Conservation (phyloP, 139 green algal species). For the Micractinium conductrix region DNA sequence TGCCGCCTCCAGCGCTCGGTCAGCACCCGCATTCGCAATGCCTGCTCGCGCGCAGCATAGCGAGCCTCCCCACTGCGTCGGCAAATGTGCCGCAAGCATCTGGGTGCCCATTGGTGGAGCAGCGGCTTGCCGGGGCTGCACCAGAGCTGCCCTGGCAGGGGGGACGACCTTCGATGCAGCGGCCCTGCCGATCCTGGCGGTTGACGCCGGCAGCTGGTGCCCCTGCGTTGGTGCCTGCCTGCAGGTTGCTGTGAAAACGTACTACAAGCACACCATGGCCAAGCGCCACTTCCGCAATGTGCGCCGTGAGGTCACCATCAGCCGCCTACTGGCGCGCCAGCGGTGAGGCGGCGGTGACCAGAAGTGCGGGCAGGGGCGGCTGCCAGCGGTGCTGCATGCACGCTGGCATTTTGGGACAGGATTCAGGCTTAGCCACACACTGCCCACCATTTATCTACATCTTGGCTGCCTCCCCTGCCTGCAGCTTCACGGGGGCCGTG, state of each 20-base stretch:
- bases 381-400: neutral
- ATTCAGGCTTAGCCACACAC: neutral
- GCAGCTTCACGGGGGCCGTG: conserved; percentile 46
- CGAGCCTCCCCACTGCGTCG: too few relatives aligned
- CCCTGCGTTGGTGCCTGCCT: too few relatives aligned
- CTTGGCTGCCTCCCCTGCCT: neutral
- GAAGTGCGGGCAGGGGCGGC: neutral
- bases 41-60: too few relatives aligned
- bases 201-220: too few relatives aligned
- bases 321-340: conserved; percentile 15
- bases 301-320: conserved; percentile 20
- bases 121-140: too few relatives aligned
- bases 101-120: too few relatives aligned
- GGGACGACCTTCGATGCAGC: too few relatives aligned
- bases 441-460: neutral
- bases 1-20: too few relatives aligned
- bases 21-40: too few relatives aligned
- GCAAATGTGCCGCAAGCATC: too few relatives aligned
- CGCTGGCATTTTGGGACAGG: neutral
- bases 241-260: conserved; percentile 25
- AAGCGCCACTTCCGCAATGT: conserved; percentile 23
- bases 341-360: neutral
- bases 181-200: too few relatives aligned
- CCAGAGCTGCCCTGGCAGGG: too few relatives aligned
- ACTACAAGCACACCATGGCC: conserved; percentile 21